Conservation (phyloP, 139 green algal genomes). For the Chlorella sp. region DNA sequence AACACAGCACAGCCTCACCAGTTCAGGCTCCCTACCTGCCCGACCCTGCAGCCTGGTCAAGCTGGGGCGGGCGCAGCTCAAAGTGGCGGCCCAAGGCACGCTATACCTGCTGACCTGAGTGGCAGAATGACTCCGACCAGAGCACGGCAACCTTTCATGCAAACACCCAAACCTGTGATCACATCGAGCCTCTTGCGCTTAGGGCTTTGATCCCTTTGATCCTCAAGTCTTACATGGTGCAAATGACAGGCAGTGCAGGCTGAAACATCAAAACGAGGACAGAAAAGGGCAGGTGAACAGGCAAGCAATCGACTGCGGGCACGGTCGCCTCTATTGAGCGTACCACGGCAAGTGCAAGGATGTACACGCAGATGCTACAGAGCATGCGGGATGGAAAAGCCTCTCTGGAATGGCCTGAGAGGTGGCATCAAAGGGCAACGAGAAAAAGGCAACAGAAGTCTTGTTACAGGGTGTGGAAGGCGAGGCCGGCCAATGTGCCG, state of each 20-base stretch:
- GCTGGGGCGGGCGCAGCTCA: slow-evolving; percentile 43
- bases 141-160: no score
- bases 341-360: no score
- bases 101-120: slow-evolving; percentile 8
- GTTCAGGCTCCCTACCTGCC: no score
- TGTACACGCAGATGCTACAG: no score
- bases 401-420: background rate
- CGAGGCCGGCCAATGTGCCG: background rate
- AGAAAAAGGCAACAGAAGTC: background rate
- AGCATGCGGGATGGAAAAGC: no score
- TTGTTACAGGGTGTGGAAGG: background rate
- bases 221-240: no score
- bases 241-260: background rate
- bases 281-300: background rate
- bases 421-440: background rate
- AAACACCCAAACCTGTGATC: no score
- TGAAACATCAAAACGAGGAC: background rate
- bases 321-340: no score
- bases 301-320: background rate
- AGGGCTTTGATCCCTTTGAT: no score
- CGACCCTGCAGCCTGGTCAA: slow-evolving; percentile 36
- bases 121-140: no score
- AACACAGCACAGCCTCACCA: no score
- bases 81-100: slow-evolving; percentile 30
- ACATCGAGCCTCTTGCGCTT: no score